phyloP scores from a whole-genome alignment of 371 early-diverging fungal species.

The Blakeslea trispora region DNA sequence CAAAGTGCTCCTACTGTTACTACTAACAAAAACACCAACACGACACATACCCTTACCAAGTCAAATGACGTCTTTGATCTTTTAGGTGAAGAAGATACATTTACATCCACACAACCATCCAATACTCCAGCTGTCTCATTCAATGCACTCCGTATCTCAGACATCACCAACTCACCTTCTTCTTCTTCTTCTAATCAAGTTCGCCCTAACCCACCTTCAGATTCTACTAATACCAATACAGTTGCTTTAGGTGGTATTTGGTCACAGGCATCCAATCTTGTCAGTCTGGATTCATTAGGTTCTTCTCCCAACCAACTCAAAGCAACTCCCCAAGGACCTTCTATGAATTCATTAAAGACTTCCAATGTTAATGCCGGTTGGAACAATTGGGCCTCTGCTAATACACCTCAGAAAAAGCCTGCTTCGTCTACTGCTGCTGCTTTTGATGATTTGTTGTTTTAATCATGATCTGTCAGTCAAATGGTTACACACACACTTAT shows the following conservation, averaged over 20 bases:
- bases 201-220: no score
- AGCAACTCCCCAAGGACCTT: conserved; percentile 46
- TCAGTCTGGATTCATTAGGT: conserved; percentile 60
- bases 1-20: conserved; percentile 54
- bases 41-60: conserved; percentile 13
- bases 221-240: background rate
- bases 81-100: conserved; percentile 38
- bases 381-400: conserved; percentile 45
- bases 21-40: background rate
- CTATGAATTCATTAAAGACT: conserved; percentile 62
- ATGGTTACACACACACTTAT: no score
- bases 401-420: conserved; percentile 7
- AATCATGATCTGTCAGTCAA: background rate
- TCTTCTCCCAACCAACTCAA: conserved; percentile 33
- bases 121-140: conserved; percentile 18
- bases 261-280: conserved; percentile 58
- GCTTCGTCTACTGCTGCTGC: conserved; percentile 2
- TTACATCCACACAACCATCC: conserved; percentile 14
- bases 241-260: conserved; percentile 51
- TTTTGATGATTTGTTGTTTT: conserved; percentile 18
- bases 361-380: conserved; percentile 43
- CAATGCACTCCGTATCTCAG: conserved; percentile 10
- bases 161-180: conserved; percentile 4
- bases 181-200: background rate
- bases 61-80: conserved; percentile 46